Evolutionary conservation across 140 eudicot genomes (phyloP), one percentile per base, ranked within the genome.

Genomic region (Erigeron philadelphicus): DNA sequence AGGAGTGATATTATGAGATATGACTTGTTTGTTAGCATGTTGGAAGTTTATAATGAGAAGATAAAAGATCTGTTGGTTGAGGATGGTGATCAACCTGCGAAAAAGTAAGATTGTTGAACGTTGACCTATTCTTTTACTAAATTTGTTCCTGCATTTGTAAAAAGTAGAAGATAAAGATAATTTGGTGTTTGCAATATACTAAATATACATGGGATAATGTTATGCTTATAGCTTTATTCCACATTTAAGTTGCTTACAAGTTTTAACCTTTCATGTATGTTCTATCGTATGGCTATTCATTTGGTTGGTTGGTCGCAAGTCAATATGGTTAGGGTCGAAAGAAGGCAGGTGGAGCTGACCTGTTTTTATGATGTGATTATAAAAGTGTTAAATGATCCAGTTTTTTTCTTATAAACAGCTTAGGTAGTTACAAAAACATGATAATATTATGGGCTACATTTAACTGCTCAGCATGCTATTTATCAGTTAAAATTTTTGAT

Each of bases 31-130:
- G 98, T 93, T 12, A 93, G 98, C 90, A 93, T 93, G 96, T 70
- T 93, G 70, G 96, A 93, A 80, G 98, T 93, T 40, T 93, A 93
- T 78, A 93, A 93, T 76, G 98, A 93, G 84, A 93, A 81, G 82
- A 86, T 93, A 78, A 80, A 84, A 66, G 98, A 93, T 78, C 98
- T 93, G 45, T 82, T 93, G 73, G 90, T 84, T 61, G 95, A 89
- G 70, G 84, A 81, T 72, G 66, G 82, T 3, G 80, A 76, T 67
- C 88, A 93, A 59, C 84, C 86, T 65, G 52, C 85, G n/a, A 86
- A 83, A 76, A 93, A 82, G 98, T 93, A 82, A 83, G 87, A 23
- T 50, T 76, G 17, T 64, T 71, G 72, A 46, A 53, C 9, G 17
- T 64, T 71, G 72, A 46, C 61, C 6, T 0, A 12, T 46, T 69